Base-by-base conservation (phyloP, 768 basidiomycete genomes). In the Tephrocybe rancida region DNA sequence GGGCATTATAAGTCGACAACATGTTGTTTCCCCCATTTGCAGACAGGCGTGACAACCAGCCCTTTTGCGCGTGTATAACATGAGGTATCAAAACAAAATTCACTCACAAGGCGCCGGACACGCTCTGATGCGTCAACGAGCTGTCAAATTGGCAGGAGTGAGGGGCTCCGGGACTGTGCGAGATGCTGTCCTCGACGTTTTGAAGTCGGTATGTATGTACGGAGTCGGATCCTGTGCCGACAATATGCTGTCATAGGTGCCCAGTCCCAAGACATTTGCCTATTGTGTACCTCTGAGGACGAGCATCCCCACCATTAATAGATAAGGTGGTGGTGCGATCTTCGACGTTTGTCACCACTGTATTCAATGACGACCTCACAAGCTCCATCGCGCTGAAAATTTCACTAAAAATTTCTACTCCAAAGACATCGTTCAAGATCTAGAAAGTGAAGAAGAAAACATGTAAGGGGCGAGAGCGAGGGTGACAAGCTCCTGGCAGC, bases 11-110 rank as follows among this genome's bases (percentile, higher is more conserved):
- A 60, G 48, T 57, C 47, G 48, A 48, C 44, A 52, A 52, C 50
- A 56, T 57, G 55, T 30, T 37, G 39, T 29, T 64, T 55, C 53
- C 41, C 46, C 55, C 25, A 59, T 57, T 55, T 54, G 39, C 48
- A 44, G 44, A 57, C 48, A 64, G 73, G 70, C 72, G 76, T 78
- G 76, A 76, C 67, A 64, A 64, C 69, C 75, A 68, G 56, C 69
- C 69, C 66, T 61, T 57, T 61, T 56, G 91, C 47, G 89, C 91
- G 70, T 89, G 84, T 81, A 65, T 48, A 88, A 94, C 59, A 92
- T 92, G 73, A 90, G 89, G 78, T 94, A 86, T 61, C 78, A 75
- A 54, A 81, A 74, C 48, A 77, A 47, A 37, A 79, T 45, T 64
- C 65, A 74, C 73, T 72, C 63, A 75, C 70, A 69, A 59, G 66